Conservation (phyloP, 257 asterid species). For the Rubia yunnanensis region DNA sequence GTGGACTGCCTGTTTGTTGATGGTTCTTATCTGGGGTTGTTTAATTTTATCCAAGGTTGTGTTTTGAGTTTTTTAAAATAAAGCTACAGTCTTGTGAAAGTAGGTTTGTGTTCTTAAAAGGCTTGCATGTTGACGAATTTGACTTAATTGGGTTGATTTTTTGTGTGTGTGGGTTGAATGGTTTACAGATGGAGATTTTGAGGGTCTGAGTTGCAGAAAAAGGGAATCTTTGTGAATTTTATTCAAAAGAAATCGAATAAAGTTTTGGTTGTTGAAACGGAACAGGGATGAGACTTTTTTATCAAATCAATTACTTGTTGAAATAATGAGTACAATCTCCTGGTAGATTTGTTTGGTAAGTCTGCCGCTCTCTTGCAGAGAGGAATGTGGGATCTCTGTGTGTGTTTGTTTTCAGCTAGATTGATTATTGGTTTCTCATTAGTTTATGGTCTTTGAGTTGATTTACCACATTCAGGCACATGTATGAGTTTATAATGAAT, state of each 20-base stretch:
- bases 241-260: not conserved
- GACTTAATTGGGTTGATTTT: conserved; percentile 8
- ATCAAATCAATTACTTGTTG: not conserved
- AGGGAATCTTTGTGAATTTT: not conserved
- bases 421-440: not conserved
- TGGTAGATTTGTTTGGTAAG: not conserved
- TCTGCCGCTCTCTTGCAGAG: not conserved
- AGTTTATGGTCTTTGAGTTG: not conserved
- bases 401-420: not conserved
- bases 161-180: conserved; percentile 2
- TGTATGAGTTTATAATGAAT: not conserved
- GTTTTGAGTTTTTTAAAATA: too few species aligned
- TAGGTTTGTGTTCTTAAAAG: not conserved
- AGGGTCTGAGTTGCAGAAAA: not conserved
- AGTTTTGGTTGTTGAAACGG: not conserved
- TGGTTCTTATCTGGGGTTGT: not conserved
- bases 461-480: not conserved
- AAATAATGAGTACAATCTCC: not conserved
- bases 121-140: conserved; percentile 8
- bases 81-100: not conserved
- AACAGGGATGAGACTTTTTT: conserved; percentile 3
- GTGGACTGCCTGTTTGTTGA: not conserved
- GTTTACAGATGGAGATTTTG: conserved; percentile 4
- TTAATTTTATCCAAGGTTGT: too few species aligned
- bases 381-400: not conserved